Base-by-base conservation (phyloP, 495 filamentous ascomycete species). In the Penicillium alfredii region DNA sequence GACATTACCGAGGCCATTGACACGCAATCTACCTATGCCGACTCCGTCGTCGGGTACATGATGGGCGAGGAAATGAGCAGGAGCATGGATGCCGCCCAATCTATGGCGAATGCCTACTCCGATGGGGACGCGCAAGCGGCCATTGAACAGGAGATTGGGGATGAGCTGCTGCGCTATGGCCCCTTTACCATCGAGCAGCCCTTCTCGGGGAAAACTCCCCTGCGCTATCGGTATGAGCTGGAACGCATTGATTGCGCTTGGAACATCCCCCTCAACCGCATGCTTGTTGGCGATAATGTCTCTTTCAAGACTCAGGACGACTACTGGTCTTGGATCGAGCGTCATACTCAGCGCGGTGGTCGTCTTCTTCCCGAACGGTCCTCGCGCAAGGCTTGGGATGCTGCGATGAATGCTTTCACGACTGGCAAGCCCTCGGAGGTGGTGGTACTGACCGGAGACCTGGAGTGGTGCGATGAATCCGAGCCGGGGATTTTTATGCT, bases 211-310 rank as follows among this genome's bases (percentile, higher is more conserved):
- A 57, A 45, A 10, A 43, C 71, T 2, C 55, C 64, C 4, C 42
- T 75, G 15, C 53, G 67, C 5, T 58, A 64, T 28, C 52, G 68
- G 2, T 73, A 72, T 37, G 71, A 73, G 35, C 19, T 72, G 30
- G 58, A 60, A 18, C 51, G 69, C 14, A 51, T 73, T 14, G 57
- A 53, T 5, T 47, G 54, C 8, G 42, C 53, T 2, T 72, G 61
- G 56, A 34, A 47, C 8, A 44, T 73, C 2, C 47, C 63, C 9
- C 36, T 65, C 5, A 38, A 56, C 4, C 33, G 44, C 2, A 67
- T 72, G 42, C 36, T 60, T 7, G 42, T 38, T 4, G 51, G 49
- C 1, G 45, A 52, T 21, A 49, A 23, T 24, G 40, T 55, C 23
- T 40, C 53, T 1, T 51, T 49, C 38, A 46, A 42, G n/a, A 46